Conservation (phyloP, 139 green algal species). For the Edaphochlamys debaryana region DNA sequence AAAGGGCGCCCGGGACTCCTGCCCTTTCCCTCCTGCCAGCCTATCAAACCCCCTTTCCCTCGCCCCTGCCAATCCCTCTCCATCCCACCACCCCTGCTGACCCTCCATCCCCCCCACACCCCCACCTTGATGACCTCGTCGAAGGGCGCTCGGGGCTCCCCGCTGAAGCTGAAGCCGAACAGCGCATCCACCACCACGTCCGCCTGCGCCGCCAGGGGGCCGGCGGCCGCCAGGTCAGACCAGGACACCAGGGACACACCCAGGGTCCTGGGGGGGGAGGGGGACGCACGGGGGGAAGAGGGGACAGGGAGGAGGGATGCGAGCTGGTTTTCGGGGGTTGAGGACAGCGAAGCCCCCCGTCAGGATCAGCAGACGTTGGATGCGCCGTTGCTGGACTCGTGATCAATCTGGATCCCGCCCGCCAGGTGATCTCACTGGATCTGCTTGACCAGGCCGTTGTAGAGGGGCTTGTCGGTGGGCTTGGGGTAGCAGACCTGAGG, state of each 20-base stretch:
- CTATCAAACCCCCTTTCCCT: too few species aligned
- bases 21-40: too few species aligned
- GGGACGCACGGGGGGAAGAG: not conserved
- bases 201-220: constrained; percentile 33
- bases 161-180: constrained; percentile 98
- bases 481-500: constrained; percentile 90
- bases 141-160: constrained; percentile 88
- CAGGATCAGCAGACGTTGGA: too few species aligned
- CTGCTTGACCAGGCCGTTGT: constrained; percentile 87
- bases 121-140: constrained; percentile 82
- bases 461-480: constrained; percentile 87
- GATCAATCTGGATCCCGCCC: too few species aligned
- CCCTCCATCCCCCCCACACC: not conserved
- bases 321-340: too few species aligned
- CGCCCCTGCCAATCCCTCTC: not conserved
- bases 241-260: constrained; percentile 74
- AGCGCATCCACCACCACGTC: constrained; percentile 95
- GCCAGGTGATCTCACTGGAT: too few species aligned
- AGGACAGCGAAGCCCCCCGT: too few species aligned
- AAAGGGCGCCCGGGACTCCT: too few species aligned
- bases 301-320: not conserved
- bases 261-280: constrained; percentile 58
- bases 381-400: too few species aligned
- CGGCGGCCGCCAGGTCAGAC: not conserved
- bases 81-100: not conserved